phyloP scores from a whole-genome alignment of 2,329 filamentous ascomycete genomes.

The Colletotrichum lupini region DNA sequence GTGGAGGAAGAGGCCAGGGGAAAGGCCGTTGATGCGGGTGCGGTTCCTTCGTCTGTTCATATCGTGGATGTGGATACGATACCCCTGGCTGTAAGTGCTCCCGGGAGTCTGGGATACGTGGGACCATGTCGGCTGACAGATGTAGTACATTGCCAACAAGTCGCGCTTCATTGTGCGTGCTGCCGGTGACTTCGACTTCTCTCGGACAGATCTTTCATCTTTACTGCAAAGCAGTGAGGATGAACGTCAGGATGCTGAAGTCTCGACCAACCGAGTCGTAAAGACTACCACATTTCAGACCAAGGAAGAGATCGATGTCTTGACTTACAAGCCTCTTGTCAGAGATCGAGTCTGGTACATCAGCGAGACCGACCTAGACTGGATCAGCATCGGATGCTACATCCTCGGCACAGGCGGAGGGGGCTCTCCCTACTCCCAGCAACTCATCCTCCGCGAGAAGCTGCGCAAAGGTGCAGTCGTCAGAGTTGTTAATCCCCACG shows the following conservation, averaged over 20 bases:
- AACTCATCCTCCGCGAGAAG: constrained; percentile 62
- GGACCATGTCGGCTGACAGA: constrained; percentile 25
- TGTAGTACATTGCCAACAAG: constrained; percentile 62
- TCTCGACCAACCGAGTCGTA: not conserved
- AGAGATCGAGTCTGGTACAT: constrained; percentile 61
- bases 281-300: constrained; percentile 24
- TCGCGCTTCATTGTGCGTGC: constrained; percentile 68
- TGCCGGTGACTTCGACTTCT: constrained; percentile 66
- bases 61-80: constrained; percentile 65
- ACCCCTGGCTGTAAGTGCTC: constrained; percentile 58
- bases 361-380: constrained; percentile 64
- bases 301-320: constrained; percentile 46
- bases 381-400: constrained; percentile 68
- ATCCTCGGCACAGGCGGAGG: constrained; percentile 72
- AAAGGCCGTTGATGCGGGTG: constrained; percentile 57
- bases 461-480: constrained; percentile 62
- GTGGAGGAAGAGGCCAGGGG: constrained; percentile 54
- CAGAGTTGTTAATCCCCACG: constrained; percentile 61
- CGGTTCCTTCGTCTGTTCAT: constrained; percentile 53
- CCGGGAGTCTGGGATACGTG: too few relatives aligned
- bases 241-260: too few relatives aligned
- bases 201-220: constrained; percentile 42
- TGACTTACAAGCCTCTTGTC: constrained; percentile 60
- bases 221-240: constrained; percentile 4
- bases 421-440: constrained; percentile 63